Evolutionary conservation across 495 filamentous ascomycete species (phyloP), one percentile per base, ranked within the genome.

Genomic region (Penicillium silybi): DNA sequence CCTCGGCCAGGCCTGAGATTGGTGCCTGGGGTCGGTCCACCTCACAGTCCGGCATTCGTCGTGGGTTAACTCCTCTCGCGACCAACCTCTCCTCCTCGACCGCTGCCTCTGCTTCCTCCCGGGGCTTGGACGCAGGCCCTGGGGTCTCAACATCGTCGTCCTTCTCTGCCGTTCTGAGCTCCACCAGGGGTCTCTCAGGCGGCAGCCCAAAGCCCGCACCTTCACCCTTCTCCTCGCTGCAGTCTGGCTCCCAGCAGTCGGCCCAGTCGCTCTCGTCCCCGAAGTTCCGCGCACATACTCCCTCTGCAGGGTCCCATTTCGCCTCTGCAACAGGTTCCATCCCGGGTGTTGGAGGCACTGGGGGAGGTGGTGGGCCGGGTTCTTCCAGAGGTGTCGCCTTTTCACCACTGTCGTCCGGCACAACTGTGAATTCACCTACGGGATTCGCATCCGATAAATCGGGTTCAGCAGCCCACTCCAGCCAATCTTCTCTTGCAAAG

Each of bases 401-500:
- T 61, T 85, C 84, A 68, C 84, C 84, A 58, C 76, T 84, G 39
- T 72, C 83, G 37, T 80, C 81, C 46, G 76, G 76, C 50, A 80
- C 81, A 55, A 85, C 76, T 48, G 71, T 84, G 58, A 82, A 77
- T 54, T 85, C 82, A 48, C 83, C 84, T 23, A 80, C 77, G 20
- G 74, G 72, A 49, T 81, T 80, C 50, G 69, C 79, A 44, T 72
- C 75, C 42, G 80, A 82, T 50, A 77, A 78, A 59, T 63, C 74
- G 29, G 70, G 72, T 37, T 75, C 75, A 6, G 55, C 64, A 29
- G 65, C 69, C 48, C 71, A 71, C 62, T 67, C 71, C 22, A 74
- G 74, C 53, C 76, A 79, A 62, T 79, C 78, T 9, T 81, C 78
- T 10, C 68, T 81, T 22, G 73, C 88, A 38, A 95, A 90, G 66